Evolutionary conservation across 768 basidiomycete genomes (phyloP).

Genomic region (Amanita phalloides): DNA sequence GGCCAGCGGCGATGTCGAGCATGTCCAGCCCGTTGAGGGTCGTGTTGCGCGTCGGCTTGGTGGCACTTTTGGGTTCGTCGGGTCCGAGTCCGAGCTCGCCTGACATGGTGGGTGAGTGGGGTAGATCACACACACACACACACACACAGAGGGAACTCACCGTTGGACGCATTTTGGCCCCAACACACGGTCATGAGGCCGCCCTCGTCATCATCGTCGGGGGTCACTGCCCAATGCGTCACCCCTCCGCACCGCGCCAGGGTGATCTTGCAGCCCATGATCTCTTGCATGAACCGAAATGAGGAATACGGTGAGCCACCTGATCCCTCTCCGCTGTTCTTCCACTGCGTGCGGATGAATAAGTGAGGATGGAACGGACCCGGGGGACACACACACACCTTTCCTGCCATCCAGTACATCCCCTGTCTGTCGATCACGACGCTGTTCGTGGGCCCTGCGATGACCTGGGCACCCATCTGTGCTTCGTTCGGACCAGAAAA

Average conservation of each 20-base stretch:
- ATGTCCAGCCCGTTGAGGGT: slow-evolving; percentile 75
- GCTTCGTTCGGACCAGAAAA: slow-evolving; percentile 64
- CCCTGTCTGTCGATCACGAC: slow-evolving; percentile 74
- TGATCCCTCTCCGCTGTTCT: slow-evolving; percentile 92
- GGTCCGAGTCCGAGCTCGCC: slow-evolving; percentile 73
- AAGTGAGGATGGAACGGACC: background rate
- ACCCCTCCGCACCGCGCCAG: slow-evolving; percentile 74
- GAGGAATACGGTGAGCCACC: slow-evolving; percentile 80
- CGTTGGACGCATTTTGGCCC: slow-evolving; percentile 82
- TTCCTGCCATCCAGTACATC: slow-evolving; percentile 87
- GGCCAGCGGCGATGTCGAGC: slow-evolving; percentile 70
- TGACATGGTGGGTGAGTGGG: no score
- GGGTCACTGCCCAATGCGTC: slow-evolving; percentile 73
- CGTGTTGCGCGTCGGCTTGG: slow-evolving; percentile 65
- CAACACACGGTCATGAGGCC: slow-evolving; percentile 77
- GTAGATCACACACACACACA: no score
- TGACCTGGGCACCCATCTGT: slow-evolving; percentile 53
- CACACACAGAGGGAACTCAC: slow-evolving; percentile 12
- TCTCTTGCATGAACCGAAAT: slow-evolving; percentile 80
- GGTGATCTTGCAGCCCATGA: slow-evolving; percentile 77
- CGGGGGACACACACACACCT: slow-evolving; percentile 24
- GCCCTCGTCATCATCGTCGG: slow-evolving; percentile 72
- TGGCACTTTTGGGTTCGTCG: slow-evolving; percentile 78
- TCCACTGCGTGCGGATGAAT: slow-evolving; percentile 48
- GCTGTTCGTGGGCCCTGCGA: slow-evolving; percentile 78